phyloP scores from a whole-genome alignment of 208 protist genomes.

The Tritrichomonas musculus region DNA sequence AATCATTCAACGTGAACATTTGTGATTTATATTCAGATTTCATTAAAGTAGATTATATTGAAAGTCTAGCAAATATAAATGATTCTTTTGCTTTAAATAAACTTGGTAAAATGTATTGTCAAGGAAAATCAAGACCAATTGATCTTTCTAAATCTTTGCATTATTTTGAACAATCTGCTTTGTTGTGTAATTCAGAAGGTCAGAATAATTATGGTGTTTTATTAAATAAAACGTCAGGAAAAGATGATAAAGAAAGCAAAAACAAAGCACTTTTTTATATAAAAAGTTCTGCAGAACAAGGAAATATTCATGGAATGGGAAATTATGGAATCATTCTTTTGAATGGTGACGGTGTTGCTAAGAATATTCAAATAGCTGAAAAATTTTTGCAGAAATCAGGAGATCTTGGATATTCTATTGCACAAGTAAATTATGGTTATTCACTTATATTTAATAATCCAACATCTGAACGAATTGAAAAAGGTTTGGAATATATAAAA shows the following conservation, averaged over 20 bases:
- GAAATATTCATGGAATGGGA: not conserved
- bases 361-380: not conserved
- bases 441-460: not conserved
- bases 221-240: not conserved
- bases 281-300: not conserved
- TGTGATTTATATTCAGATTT: too few relatives aligned
- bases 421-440: not conserved
- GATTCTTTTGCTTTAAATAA: not conserved
- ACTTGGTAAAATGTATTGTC: not conserved
- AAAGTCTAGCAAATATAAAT: not conserved
- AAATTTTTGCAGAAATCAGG: not conserved
- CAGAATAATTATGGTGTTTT: not conserved
- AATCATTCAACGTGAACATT: too few relatives aligned
- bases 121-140: not conserved
- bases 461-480: not conserved
- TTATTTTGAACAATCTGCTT: not conserved
- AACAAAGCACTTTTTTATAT: not conserved
- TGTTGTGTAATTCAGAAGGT: not conserved
- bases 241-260: too few relatives aligned
- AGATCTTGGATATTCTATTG: not conserved
- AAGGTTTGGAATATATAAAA: not conserved
- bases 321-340: not conserved
- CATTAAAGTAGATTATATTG: not conserved
- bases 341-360: not conserved
- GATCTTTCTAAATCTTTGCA: not conserved